Base-by-base conservation (phyloP, 768 basidiomycete genomes). In the Termitomyces sp. region DNA sequence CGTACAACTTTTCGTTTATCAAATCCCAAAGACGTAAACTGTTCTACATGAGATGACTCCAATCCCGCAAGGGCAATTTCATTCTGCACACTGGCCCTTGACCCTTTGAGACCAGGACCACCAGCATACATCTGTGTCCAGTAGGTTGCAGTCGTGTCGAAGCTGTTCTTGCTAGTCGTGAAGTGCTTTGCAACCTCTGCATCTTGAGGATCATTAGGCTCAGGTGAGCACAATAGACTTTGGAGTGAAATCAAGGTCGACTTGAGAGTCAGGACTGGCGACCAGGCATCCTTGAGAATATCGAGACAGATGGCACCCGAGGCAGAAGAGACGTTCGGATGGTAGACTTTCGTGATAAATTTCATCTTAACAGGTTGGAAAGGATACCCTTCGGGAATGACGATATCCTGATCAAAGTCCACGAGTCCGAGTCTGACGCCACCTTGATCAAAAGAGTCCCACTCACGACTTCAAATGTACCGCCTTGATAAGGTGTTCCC, bases 321-420 rank as follows among this genome's bases (percentile, higher is more conserved):
- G 34, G 88, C 90, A 22, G 92, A 95, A 19, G 93, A 96, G 40
- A 98, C 79, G 65, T 98, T 98, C 3, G 95, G 95, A 68, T 98
- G 93, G 68, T 93, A 97, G 28, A 96, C 88, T 70, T 93, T 93
- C 37, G 95, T 98, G 58, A 96, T 85, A 72, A 98, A 98, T 69
- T 94, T 95, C 93, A 98, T 97, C 79, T 98, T 97, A 52, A 95
- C 88, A 0, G 96, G 93, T 66, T 93, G 89, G 69, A 93, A 92
- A 17, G 90, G 91, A 66, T 93, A 93, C 47, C 90, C 83, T 43
- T 93, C 91, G 8, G 94, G 94, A 62, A 98, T 92, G 19, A 87
- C 78, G 61, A 98, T 98, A 66, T 98, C 94, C 91, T 93, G 64
- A 60, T 51, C 30, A 37, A 45, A 53, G 21, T 21, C 37, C 15